A percentile compares a stretch with the other conserved stretches of the same genome.
phyloP scores from a whole-genome alignment of 1,284 basidiomycete species.

The Peniophora sp. region DNA sequence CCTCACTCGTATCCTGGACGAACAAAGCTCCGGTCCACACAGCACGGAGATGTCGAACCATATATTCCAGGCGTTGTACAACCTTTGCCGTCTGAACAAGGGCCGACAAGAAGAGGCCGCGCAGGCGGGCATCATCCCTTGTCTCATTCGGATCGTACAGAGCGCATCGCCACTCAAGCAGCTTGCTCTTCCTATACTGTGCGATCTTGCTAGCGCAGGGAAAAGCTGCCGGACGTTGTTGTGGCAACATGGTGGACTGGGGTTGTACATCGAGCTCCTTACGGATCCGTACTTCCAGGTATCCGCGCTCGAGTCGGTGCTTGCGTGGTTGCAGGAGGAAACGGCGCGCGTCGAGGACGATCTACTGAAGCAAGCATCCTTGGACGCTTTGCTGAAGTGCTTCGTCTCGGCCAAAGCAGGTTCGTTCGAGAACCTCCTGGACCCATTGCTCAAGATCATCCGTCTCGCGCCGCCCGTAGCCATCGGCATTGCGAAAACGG shows the following conservation, averaged over 20 bases:
- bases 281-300: constrained; percentile 96
- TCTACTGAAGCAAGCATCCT: constrained; percentile 59
- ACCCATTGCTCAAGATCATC: constrained; percentile 86
- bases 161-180: constrained; percentile 90
- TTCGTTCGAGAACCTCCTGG: constrained; percentile 92
- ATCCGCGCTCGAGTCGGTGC: constrained; percentile 83
- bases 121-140: constrained; percentile 88
- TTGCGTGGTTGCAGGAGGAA: constrained; percentile 96
- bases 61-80: constrained; percentile 92
- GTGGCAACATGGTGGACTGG: constrained; percentile 83
- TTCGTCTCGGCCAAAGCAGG: constrained; percentile 86
- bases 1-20: constrained; percentile 76
- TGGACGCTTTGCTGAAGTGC: constrained; percentile 73
- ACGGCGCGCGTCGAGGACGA: constrained; percentile 89
- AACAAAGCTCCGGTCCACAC: constrained; percentile 72
- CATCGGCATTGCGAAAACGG: constrained; percentile 69
- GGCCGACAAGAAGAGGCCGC: constrained; percentile 94
- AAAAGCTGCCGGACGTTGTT: constrained; percentile 83
- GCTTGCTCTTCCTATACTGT: constrained; percentile 93
- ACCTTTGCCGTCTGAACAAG: constrained; percentile 91
- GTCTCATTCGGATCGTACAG: constrained; percentile 81
- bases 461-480: constrained; percentile 74
- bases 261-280: constrained; percentile 78
- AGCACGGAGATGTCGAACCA: constrained; percentile 90
- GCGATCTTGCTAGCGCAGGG: constrained; percentile 89